Evolutionary conservation across 2,329 filamentous ascomycete genomes (phyloP).

Genomic region (Apiospora hydei): DNA sequence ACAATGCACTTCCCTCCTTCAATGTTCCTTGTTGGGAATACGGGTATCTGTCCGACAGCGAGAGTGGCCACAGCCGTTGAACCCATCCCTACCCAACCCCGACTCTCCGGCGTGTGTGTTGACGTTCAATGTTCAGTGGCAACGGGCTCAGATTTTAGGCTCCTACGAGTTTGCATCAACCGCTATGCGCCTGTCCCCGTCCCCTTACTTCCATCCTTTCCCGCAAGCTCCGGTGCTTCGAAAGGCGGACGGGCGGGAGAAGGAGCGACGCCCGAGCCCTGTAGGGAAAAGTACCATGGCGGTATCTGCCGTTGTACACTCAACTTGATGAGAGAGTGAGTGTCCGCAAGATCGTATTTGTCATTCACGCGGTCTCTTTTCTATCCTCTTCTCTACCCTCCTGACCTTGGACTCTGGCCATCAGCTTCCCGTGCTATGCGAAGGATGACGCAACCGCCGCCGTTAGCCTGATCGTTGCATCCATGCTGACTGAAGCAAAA

Average conservation of each 20-base stretch:
- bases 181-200: background rate
- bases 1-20: background rate
- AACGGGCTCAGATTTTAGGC: background rate
- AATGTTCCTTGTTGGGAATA: background rate
- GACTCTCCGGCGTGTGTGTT: slow-evolving; percentile 3
- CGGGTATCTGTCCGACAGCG: background rate
- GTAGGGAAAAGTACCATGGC: background rate
- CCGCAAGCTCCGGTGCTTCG: background rate
- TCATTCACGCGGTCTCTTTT: background rate
- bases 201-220: background rate
- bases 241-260: background rate
- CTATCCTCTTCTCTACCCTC: slow-evolving; percentile 1
- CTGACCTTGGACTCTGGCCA: background rate
- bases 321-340: no score
- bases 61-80: background rate
- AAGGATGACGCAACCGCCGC: slow-evolving; percentile 8
- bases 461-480: background rate
- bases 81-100: background rate
- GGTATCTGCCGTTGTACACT: background rate
- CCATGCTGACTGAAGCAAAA: slow-evolving; percentile 1
- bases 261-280: background rate
- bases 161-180: slow-evolving; percentile 1
- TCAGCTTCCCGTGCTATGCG: background rate
- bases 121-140: background rate
- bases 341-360: background rate